These are phyloP conservation scores for Wickerhamomyces strasburgensis DNA, from an alignment of 805 yeast species.

Conservation along the genomic window DNA sequence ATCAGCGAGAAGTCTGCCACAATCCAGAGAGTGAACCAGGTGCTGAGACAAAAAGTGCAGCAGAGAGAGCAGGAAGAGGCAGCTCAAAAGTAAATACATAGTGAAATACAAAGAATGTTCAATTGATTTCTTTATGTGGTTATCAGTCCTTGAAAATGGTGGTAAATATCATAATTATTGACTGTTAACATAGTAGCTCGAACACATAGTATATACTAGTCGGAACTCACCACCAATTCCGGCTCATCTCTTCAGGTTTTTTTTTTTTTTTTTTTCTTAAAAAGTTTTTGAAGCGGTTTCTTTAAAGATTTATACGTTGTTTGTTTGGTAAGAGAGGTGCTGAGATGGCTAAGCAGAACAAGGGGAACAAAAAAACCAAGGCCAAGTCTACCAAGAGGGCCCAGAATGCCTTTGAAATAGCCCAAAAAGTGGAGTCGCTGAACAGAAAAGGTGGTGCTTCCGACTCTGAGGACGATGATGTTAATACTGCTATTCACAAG, in stretches of 20 bases:
- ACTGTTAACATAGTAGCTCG: no score
- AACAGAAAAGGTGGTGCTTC: slow-evolving; percentile 9
- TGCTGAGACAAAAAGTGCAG: slow-evolving; percentile 47
- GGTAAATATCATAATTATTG: no score
- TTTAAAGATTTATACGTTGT: no score
- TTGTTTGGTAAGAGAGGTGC: no score
- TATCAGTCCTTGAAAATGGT: no score
- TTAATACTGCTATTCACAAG: slow-evolving; percentile 36
- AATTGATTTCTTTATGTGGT: no score
- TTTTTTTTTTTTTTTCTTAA: no score
- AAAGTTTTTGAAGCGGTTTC: slow-evolving; percentile 3
- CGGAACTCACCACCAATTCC: slow-evolving; percentile 3
- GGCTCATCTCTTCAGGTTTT: slow-evolving; percentile 17
- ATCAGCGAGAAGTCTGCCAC: slow-evolving; percentile 69
- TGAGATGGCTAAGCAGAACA: slow-evolving; percentile 7
- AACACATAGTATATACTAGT: no score
- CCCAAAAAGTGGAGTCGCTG: slow-evolving; percentile 22
- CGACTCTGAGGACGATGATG: slow-evolving; percentile 28
- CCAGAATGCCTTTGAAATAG: slow-evolving; percentile 48
- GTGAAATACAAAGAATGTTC: no score
- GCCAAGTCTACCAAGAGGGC: slow-evolving; percentile 34
- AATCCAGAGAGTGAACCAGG: slow-evolving; percentile 55
- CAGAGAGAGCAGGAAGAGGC: slow-evolving; percentile 19
- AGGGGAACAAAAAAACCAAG: slow-evolving; percentile 6
- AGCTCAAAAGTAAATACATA: no score